Base-by-base conservation (phyloP, 2,329 filamentous ascomycete species). In the Metarhizium robertsii region DNA sequence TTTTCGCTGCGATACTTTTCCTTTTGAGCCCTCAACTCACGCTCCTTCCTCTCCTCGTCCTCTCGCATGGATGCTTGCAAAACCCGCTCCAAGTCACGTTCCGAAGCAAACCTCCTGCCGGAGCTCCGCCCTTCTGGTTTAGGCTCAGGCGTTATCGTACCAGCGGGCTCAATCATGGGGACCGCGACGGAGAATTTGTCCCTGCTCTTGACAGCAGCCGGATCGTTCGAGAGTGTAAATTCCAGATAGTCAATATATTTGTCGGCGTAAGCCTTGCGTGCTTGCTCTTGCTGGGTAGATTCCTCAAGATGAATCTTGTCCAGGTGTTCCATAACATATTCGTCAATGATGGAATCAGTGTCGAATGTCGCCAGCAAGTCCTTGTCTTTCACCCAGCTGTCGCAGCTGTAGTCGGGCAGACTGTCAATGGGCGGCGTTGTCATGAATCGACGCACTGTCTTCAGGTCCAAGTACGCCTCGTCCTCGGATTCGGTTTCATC, bases 1-100 rank as follows among this genome's bases (percentile, higher is more conserved):
- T 88, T 90, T 48, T 88, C 86, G 60, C 82, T 87, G 58, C 88
- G 85, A 57, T 85, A 85, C 64, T 86, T 85, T 54, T 87, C 84
- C 65, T 86, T 84, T 60, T 83, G 80, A 38, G 81, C 80, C 53
- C 80, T 75, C 49, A 77, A 71, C 60, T 88, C 85, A 50, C 86
- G 83, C 61, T 90, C 86, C 57, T 82, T 79, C 38, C 82, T 78
- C 64, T 90, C 87, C 59, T 86, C 84, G 57, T 88, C 86, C 60
- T 87, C 84, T 25, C 80, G 79, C 64, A 85, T 80, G 0, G 87
- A 91, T 61, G 88, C 84, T 65, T 88, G 82, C 50, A 92, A 71
- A 6, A 87, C 85, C 42, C 83, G 79, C 66, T 91, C 84, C 6
- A 91, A 69, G 58, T 92, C 87, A 53, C 87, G 81, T 64, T 92